These are phyloP conservation scores for Hypoxylon subgilvum DNA, from an alignment of 495 filamentous ascomycete species.

Conservation along the genomic window DNA sequence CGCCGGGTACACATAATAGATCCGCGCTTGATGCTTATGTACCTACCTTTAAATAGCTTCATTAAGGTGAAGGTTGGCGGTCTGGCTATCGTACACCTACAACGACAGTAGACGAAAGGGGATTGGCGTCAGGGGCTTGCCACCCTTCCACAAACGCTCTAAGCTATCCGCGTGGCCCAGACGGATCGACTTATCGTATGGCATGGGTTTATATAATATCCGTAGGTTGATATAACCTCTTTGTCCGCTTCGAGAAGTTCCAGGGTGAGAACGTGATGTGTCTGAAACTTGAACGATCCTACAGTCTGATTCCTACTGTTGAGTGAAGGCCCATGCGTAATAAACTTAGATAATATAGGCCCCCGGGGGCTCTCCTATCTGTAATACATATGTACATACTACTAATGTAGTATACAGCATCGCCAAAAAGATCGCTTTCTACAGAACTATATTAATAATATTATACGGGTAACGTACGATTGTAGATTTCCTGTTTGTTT, in stretches of 20 bases:
- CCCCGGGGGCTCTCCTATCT: conserved; percentile 9
- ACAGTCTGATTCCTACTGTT: no score
- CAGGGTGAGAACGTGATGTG: conserved; percentile 13
- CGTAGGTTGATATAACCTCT: conserved; percentile 17
- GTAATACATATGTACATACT: no score
- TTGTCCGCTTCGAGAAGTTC: conserved; percentile 23
- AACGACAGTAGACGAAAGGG: conserved; percentile 12
- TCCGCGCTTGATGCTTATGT: conserved; percentile 8
- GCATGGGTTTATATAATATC: conserved; percentile 7
- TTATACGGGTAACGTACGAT: no score
- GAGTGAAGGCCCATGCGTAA: conserved; percentile 38
- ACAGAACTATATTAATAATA: no score
- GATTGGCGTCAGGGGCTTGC: conserved; percentile 31
- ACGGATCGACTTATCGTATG: conserved; percentile 32
- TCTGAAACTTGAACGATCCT: conserved; percentile 36
- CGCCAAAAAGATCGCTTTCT: conserved; percentile 19
- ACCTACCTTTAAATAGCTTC: conserved; percentile 11
- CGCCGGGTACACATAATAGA: background rate
- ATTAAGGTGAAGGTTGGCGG: conserved; percentile 7
- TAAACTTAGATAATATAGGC: no score
- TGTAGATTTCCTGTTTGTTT: no score
- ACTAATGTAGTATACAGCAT: no score
- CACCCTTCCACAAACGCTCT: background rate
- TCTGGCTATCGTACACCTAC: background rate
- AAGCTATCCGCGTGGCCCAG: conserved; percentile 21